Conservation (phyloP, 2,329 filamentous ascomycete species). For the Claviceps sorghi region DNA sequence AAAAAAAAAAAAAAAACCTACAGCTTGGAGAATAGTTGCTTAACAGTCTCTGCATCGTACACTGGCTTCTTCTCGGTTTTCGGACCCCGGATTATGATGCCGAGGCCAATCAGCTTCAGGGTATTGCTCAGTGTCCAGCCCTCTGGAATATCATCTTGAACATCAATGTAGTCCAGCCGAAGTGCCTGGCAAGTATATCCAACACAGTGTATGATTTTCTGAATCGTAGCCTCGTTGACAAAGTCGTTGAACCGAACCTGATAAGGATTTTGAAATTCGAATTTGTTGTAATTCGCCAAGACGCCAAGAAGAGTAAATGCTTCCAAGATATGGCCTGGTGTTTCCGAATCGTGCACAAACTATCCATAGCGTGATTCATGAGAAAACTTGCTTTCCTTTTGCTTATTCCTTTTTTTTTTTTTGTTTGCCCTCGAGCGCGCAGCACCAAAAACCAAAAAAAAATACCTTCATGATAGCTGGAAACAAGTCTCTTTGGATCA, state of each 20-base stretch:
- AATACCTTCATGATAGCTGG: conserved; percentile 83
- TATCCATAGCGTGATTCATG: conserved; percentile 16
- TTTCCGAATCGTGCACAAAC: conserved; percentile 70
- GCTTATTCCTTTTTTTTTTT: not conserved
- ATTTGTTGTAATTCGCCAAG: conserved; percentile 96
- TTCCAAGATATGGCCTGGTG: conserved; percentile 46
- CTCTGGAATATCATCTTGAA: conserved; percentile 82
- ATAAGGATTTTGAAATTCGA: conserved; percentile 95
- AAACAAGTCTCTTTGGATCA: conserved; percentile 88
- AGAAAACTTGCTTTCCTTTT: not conserved
- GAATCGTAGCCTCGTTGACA: conserved; percentile 78
- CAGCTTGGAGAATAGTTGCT: conserved; percentile 66
- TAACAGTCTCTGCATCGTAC: conserved; percentile 65
- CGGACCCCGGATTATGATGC: conserved; percentile 54
- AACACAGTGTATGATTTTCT: conserved; percentile 64
- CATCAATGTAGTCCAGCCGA: conserved; percentile 63
- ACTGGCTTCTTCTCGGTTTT: conserved; percentile 43
- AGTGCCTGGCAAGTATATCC: conserved; percentile 55
- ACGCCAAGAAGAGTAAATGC: conserved; percentile 76
- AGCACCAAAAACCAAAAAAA: conserved; percentile 2
- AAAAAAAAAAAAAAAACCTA: conserved; percentile 30
- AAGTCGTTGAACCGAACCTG: conserved; percentile 85
- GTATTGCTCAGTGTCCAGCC: conserved; percentile 76
- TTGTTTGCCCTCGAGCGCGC: not conserved
- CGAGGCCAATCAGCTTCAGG: conserved; percentile 70